A percentile compares a stretch with the other conserved stretches of the same genome.
Evolutionary conservation across 2,329 filamentous ascomycete genomes (phyloP).

Genomic region (Ceratocystis ficicola): DNA sequence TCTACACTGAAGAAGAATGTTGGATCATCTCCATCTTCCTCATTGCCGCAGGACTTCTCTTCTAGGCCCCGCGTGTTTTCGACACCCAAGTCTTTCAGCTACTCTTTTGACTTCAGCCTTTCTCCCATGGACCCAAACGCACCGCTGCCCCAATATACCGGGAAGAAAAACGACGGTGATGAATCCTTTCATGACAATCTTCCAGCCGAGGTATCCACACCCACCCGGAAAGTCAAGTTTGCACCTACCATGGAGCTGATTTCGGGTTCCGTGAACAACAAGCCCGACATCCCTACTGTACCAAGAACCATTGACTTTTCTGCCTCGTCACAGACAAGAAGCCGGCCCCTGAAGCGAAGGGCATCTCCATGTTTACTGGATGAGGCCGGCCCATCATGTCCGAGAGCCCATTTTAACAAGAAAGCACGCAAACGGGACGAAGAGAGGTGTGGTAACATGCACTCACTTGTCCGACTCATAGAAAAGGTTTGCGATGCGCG

Average conservation of each 20-base stretch:
- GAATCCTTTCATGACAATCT: not conserved
- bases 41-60: not conserved
- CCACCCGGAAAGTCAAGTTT: not conserved
- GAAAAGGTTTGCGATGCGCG: not conserved
- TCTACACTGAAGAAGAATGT: not conserved
- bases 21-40: not conserved
- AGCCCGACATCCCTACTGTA: too few species aligned
- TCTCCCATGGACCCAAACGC: not conserved
- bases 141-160: not conserved
- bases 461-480: not conserved
- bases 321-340: not conserved
- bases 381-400: not conserved
- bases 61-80: not conserved
- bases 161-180: not conserved
- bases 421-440: not conserved
- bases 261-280: not conserved
- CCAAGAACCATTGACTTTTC: not conserved
- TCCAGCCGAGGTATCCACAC: not conserved
- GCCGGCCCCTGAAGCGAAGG: not conserved
- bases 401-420: not conserved
- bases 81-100: not conserved
- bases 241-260: not conserved
- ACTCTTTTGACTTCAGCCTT: not conserved
- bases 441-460: not conserved
- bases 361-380: not conserved